phyloP scores from a whole-genome alignment of 140 eudicot species.

The Bidens hawaiensis region DNA sequence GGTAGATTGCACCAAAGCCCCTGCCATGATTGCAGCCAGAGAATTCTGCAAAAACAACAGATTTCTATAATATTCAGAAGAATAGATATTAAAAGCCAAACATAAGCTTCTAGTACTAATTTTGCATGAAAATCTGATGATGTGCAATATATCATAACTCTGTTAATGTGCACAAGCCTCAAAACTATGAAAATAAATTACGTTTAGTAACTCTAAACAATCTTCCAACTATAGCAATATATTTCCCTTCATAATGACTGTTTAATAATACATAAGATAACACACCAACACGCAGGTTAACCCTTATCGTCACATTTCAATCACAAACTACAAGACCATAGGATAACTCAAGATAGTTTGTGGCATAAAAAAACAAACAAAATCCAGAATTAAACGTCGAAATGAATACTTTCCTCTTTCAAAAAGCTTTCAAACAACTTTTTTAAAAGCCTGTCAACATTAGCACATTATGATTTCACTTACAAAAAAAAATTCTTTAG shows the following conservation, averaged over 20 bases:
- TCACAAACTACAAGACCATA: conserved; percentile 4
- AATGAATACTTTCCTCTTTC: background rate
- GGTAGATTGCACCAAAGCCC: conserved; percentile 74
- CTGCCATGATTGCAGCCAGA: conserved; percentile 58
- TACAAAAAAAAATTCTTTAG: background rate
- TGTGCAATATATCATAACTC: background rate
- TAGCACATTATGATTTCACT: background rate
- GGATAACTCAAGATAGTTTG: background rate
- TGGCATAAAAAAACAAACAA: conserved; percentile 5
- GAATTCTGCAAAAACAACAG: conserved; percentile 10
- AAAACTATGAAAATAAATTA: background rate
- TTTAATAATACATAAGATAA: background rate
- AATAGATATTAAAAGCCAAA: background rate
- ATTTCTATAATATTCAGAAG: background rate
- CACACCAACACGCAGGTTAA: background rate
- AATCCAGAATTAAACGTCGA: background rate
- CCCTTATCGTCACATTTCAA: background rate
- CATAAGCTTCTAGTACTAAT: background rate
- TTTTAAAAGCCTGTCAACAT: background rate
- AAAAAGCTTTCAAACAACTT: conserved; percentile 5
- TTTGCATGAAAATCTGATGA: background rate
- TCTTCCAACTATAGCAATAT: conserved; percentile 5
- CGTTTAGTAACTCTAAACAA: conserved; percentile 1
- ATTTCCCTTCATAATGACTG: conserved; percentile 1
- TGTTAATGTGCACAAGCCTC: background rate